Base-by-base conservation (phyloP, 768 basidiomycete genomes). In the Ramaria rubella region DNA sequence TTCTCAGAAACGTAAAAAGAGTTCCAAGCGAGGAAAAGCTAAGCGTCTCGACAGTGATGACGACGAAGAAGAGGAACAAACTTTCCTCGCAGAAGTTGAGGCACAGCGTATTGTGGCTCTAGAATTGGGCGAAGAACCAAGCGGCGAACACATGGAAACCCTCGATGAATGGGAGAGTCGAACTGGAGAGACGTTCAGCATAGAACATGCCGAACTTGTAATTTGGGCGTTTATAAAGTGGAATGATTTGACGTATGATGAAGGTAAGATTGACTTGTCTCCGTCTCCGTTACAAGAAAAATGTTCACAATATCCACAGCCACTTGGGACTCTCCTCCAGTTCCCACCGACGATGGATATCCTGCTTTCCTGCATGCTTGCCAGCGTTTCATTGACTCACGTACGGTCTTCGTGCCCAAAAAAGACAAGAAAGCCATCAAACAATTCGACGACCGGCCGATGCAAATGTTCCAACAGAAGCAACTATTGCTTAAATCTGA, bases 271-370 rank as follows among this genome's bases (percentile, higher is more conserved):
- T 8, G 34, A 23, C n/a, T 42, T 30, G 49, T 29, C 52, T 52
- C 49, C 27, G 31, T 42, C 54, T 57, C 21, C 17, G 3, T 23
- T 21, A n/a, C 42, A 19, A 27, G 2, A 33, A 3, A 12, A 36
- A 38, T 38, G 4, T 23, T 3, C 31, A 31, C 23, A 3, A 17
- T 33, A 14, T 45, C 30, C 33, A 17, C 62, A 95, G 93, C 90
- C n/a, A 85, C 88, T 11, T 95, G 92, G 90, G 94, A 96, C 70
- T 82, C 92, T 17, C 92, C 94, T 1, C 91, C 92, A 33, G 79
- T 77, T 8, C 65, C 61, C 7, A 75, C 70, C 17, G 85, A 86
- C 49, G 63, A 72, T 1, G 77, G 78, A 7, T 88, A 87, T 69
- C 63, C 72, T 0, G 81, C 83, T 0, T 98, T 86, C 65, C 69